Evolutionary conservation across 306 rosid genomes (phyloP), one percentile per base, ranked within the genome.

Genomic region (Delonix regia): DNA sequence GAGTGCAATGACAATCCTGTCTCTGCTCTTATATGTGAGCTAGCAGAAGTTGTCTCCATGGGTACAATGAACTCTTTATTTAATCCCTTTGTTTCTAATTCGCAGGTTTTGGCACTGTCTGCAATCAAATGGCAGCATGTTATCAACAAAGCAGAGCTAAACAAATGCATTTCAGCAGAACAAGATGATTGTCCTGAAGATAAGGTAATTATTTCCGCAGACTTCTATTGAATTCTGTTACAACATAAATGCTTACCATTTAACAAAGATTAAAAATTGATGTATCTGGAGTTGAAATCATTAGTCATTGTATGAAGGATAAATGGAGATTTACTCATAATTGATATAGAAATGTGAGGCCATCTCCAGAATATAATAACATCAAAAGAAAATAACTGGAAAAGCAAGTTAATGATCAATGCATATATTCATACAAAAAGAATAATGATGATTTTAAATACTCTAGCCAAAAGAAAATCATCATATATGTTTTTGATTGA

Each of bases 31-130:
- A 63, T 69, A 68, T 55, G 72, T 81, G 61, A 60, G 57, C 70
- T 80, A 76, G 77, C 78, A 51, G 80, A 19, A 47, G 78, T 38
- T 75, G 72, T 65, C 83, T 82, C 80, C 9, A 59, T 67, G 55
- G 82, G 82, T 75, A 53, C 41, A 69, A 63, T 18, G 28, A 33
- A 78, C 45, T 84, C 88, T 42, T 67, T 81, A 49, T 61, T 56
- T 65, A 71, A 38, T 72, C 83, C 83, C 63, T 75, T 72, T 64
- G 73, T 28, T 68, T 81, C 79, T 72, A 59, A 73, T 51, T 77
- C 13, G 15, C 75, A 28, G 78, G 83, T 83, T 87, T 82, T 63
- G 75, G 18, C 12, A 42, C 72, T 66, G 69, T 77, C 98, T 89
- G 97, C 81, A 85, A 85, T 83, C 82, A 57, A 85, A 79, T 82